Percentiles rank a stretch among this genome's conserved stretches.
These are phyloP conservation scores for Vigna hirtella DNA, from an alignment of 306 rosid genomes.

Conservation along the genomic window DNA sequence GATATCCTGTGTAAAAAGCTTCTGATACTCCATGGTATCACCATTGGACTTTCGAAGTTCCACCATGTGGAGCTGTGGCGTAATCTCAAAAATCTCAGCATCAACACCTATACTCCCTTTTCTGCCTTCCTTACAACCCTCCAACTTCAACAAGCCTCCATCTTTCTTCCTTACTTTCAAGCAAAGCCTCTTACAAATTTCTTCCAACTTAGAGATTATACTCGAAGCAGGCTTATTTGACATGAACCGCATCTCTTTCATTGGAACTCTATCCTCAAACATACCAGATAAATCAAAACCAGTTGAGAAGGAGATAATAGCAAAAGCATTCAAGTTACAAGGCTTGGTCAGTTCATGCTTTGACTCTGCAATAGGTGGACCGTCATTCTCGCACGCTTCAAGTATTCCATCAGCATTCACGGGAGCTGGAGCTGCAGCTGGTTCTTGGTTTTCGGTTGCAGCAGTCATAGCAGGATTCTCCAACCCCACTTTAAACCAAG, in stretches of 20 bases:
- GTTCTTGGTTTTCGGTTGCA: conserved; percentile 45
- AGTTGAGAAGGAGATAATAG: conserved; percentile 88
- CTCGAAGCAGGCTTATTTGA: conserved; percentile 68
- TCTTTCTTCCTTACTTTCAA: conserved; percentile 79
- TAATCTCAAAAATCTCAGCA: conserved; percentile 82
- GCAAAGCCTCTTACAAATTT: conserved; percentile 61
- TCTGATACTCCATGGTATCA: conserved; percentile 82
- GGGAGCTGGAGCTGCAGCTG: conserved; percentile 43
- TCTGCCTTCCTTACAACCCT: conserved; percentile 77
- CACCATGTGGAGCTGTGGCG: conserved; percentile 75
- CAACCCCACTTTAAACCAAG: conserved; percentile 82
- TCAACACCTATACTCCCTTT: conserved; percentile 79
- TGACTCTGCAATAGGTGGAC: conserved; percentile 45
- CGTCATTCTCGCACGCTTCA: conserved; percentile 50
- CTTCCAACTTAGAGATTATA: conserved; percentile 85
- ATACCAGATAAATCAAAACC: conserved; percentile 94
- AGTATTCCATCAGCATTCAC: conserved; percentile 58
- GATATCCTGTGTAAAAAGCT: conserved; percentile 70
- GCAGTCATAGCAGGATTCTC: conserved; percentile 39
- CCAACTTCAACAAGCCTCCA: conserved; percentile 76
- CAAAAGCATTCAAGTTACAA: conserved; percentile 81
- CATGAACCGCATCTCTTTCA: conserved; percentile 74
- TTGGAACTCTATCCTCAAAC: conserved; percentile 64
- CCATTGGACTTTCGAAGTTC: conserved; percentile 80
- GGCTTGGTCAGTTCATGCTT: conserved; percentile 65